These are phyloP conservation scores for Colletotrichum lindemuthianum DNA, from an alignment of 2,329 filamentous ascomycete species.

Conservation along the genomic window DNA sequence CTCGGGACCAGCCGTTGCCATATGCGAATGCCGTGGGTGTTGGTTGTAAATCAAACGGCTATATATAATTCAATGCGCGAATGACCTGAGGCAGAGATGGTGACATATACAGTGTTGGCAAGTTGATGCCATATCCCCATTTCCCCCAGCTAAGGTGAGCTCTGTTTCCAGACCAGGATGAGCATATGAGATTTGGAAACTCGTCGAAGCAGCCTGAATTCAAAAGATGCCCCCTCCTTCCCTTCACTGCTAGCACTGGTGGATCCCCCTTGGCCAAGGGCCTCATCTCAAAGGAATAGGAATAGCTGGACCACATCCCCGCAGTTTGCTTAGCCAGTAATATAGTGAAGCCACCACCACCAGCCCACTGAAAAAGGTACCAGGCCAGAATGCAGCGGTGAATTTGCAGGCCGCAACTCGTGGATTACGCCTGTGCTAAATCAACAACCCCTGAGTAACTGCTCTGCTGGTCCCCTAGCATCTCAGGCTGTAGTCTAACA, in stretches of 20 bases:
- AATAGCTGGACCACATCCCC: slow-evolving; percentile 8
- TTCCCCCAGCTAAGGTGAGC: background rate
- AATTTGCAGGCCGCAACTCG: background rate
- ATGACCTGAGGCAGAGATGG: background rate
- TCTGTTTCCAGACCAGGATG: slow-evolving; percentile 17
- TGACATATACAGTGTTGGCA: background rate
- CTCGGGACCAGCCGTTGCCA: background rate
- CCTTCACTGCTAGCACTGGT: slow-evolving; percentile 21
- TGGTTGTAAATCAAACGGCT: no score
- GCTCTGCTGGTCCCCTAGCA: slow-evolving; percentile 6
- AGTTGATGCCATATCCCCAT: slow-evolving; percentile 1
- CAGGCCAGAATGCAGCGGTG: slow-evolving; percentile 2
- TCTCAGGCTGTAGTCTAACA: background rate
- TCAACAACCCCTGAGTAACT: slow-evolving; percentile 26
- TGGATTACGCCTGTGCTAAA: slow-evolving; percentile 6
- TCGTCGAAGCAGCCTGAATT: slow-evolving; percentile 33
- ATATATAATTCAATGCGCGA: no score
- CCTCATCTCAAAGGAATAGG: slow-evolving; percentile 5
- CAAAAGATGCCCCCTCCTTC: slow-evolving; percentile 13
- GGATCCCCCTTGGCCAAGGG: slow-evolving; percentile 29
- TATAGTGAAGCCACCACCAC: slow-evolving; percentile 4
- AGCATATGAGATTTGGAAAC: slow-evolving; percentile 30
- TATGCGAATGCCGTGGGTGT: no score
- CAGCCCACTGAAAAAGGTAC: slow-evolving; percentile 32
- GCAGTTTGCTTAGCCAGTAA: slow-evolving; percentile 33